Percentiles rank a stretch among this genome's conserved stretches.
These are phyloP conservation scores for Alternaria alternata DNA, from an alignment of 2,329 filamentous ascomycete species.

Conservation along the genomic window DNA sequence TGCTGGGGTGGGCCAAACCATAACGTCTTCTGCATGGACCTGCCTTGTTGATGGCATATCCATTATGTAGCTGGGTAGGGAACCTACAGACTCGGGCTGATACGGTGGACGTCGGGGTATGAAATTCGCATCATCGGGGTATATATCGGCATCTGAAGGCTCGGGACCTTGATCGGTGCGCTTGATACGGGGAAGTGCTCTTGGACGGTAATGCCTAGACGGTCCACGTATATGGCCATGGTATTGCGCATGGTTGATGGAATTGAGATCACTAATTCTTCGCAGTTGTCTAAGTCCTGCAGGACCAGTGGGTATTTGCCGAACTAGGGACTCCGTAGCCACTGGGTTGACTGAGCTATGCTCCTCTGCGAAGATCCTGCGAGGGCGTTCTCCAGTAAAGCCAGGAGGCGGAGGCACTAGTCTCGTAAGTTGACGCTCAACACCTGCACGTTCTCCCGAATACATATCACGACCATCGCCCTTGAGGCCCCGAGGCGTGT, in stretches of 20 bases:
- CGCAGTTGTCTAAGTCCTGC: constrained; percentile 1
- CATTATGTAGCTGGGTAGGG: background rate
- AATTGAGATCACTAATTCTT: constrained; percentile 9
- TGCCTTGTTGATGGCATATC: background rate
- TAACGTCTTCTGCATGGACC: constrained; percentile 6
- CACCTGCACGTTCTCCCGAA: background rate
- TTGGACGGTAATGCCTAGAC: constrained; percentile 7
- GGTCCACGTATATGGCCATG: constrained; percentile 5
- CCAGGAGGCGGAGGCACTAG: constrained; percentile 21
- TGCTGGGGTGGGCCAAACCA: constrained; percentile 29
- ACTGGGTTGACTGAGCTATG: background rate
- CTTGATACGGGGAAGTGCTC: constrained; percentile 25
- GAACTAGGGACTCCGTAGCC: background rate
- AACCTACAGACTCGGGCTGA: background rate
- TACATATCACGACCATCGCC: background rate
- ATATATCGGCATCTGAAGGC: constrained; percentile 42
- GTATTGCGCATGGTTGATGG: background rate
- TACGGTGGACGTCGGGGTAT: background rate
- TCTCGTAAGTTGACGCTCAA: constrained; percentile 5
- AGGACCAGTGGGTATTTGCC: constrained; percentile 1
- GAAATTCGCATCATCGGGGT: constrained; percentile 39
- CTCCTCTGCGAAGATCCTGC: constrained; percentile 15
- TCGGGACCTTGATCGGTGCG: constrained; percentile 42
- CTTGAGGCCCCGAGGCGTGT: background rate
- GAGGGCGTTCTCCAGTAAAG: constrained; percentile 12